Base-by-base conservation (phyloP, 768 basidiomycete genomes). In the Lyophyllum shimeji region DNA sequence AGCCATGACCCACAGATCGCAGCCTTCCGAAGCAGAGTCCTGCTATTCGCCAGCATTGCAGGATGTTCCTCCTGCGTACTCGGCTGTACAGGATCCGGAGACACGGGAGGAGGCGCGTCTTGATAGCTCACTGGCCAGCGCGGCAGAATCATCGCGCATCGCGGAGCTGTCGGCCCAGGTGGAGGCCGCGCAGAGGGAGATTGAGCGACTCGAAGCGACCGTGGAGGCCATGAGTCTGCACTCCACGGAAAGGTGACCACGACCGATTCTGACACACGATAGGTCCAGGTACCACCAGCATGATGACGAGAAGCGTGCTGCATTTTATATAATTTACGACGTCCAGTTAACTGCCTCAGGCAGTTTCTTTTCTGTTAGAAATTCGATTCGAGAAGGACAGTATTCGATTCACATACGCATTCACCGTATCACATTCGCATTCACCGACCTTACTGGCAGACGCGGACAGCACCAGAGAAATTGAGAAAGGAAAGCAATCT, bases 141-240 rank as follows among this genome's bases (percentile, higher is more conserved):
- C 31, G 8, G 46, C 40, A 27, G 43, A 27, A 15, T 15, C 24
- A 21, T 21, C 24, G 21, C 43, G 13, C 18, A 33, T 24, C 40
- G 37, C 18, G 23, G 25, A 31, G 9, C 33, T 58, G 27, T 4
- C 29, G 21, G 49, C 25, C 0, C 45, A 50, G n/a, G 18, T 58
- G 5, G 52, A 53, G 42, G 18, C n/a, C 17, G 33, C 47, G n/a
- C 42, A 53, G 2, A 29, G 17, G 9, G 52, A 50, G 20, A 43
- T 58, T 17, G 42, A 53, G 34, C 33, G 47, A 3, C 52, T 58
- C 9, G 21, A 53, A 33, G 43, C 24, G 13, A 53, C 37, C 17
- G 39, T 58, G 7, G 46, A 58, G 24, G 21, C 21, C 13, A 50
- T 43, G 29, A 52, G n/a, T 7, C 2, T 46, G 27, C 27, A n/a